Conservation (phyloP, 768 basidiomycete genomes). For the Gymnopilus dilepis region DNA sequence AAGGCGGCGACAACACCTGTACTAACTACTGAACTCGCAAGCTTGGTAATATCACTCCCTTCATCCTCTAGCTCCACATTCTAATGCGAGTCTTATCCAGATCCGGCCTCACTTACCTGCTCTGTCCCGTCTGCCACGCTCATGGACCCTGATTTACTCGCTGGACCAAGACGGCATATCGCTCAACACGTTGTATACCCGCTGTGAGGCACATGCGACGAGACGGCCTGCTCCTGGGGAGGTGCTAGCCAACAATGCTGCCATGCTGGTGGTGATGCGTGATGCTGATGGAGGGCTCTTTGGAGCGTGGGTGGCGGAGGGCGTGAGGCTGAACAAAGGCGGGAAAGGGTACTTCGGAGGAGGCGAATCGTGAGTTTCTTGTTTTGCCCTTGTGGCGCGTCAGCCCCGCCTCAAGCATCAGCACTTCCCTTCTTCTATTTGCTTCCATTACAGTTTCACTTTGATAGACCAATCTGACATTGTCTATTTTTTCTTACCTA, state of each 20-base stretch:
- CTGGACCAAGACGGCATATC: constrained; percentile 96
- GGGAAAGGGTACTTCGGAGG: constrained; percentile 82
- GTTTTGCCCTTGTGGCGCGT: not conserved
- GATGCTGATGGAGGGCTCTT: constrained; percentile 72
- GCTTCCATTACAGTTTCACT: no score
- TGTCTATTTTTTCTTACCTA: constrained; percentile 29
- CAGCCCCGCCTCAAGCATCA: not conserved
- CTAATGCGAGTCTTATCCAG: constrained; percentile 39
- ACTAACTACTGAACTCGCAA: constrained; percentile 57
- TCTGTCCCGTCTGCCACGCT: constrained; percentile 67
- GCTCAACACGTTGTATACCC: constrained; percentile 82
- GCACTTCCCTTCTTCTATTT: constrained; percentile 4
- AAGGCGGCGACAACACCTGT: constrained; percentile 59
- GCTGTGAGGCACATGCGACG: constrained; percentile 51
- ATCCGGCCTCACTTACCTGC: constrained; percentile 76
- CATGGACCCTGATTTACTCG: constrained; percentile 86
- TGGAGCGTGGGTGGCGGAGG: constrained; percentile 86
- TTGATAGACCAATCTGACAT: not conserved
- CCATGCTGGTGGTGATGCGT: constrained; percentile 65
- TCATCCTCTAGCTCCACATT: constrained; percentile 1
- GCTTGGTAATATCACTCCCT: constrained; percentile 52
- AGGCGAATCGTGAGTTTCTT: constrained; percentile 73
- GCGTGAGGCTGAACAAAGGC: constrained; percentile 60
- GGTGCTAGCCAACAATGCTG: constrained; percentile 31
- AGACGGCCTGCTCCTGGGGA: constrained; percentile 35